phyloP scores from a whole-genome alignment of 192 early-diverging fungal genomes.

The Mortierella hygrophila region DNA sequence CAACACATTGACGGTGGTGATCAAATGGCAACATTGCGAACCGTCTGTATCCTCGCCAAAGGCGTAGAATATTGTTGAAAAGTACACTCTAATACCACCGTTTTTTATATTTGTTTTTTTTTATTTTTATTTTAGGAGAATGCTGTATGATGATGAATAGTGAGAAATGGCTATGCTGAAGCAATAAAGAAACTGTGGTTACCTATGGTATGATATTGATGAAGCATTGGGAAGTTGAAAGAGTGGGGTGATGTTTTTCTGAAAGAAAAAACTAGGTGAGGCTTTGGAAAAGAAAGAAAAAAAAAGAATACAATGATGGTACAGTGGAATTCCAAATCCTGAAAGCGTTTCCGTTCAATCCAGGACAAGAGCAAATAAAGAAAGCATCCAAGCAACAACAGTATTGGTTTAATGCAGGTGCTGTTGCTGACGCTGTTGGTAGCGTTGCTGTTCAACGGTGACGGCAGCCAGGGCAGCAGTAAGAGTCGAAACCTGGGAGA shows the following conservation, averaged over 20 bases:
- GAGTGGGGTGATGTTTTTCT: constrained; percentile 6
- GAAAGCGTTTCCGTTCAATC: neutral
- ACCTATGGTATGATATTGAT: neutral
- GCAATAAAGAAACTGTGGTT: neutral
- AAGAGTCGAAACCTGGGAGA: constrained; percentile 42
- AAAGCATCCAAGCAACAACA: neutral
- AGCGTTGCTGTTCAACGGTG: constrained; percentile 47
- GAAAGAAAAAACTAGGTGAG: neutral
- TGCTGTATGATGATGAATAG: neutral
- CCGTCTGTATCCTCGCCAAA: no score
- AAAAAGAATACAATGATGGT: neutral
- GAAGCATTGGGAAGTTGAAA: neutral
- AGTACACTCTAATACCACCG: no score
- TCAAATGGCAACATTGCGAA: no score
- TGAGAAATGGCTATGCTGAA: neutral
- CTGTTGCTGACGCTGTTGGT: constrained; percentile 16
- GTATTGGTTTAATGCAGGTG: neutral
- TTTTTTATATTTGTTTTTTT: neutral
- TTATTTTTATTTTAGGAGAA: neutral
- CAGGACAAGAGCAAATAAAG: neutral
- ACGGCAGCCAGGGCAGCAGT: constrained; percentile 51
- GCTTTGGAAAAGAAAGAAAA: neutral
- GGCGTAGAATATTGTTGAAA: no score
- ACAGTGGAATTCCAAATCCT: neutral
- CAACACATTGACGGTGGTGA: no score